These are phyloP conservation scores for Russula earlei DNA, from an alignment of 768 basidiomycete species.

Conservation along the genomic window DNA sequence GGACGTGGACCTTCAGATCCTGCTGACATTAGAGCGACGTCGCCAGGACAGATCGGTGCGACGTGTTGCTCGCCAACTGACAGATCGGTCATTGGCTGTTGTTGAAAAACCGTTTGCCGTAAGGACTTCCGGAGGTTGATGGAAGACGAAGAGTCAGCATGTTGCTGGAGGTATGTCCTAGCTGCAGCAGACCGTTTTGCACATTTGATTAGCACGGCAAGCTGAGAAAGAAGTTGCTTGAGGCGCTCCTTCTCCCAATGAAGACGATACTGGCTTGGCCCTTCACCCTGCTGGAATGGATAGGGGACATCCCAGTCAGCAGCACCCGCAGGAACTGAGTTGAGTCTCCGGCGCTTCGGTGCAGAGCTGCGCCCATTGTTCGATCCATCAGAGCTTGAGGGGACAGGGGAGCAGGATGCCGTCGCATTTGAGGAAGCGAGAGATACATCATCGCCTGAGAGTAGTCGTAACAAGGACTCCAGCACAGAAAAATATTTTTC, in stretches of 20 bases:
- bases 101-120: background rate
- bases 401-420: background rate
- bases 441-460: conserved; percentile 30
- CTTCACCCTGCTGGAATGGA: conserved; percentile 64
- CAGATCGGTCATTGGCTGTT: background rate
- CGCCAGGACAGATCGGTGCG: background rate
- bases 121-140: background rate
- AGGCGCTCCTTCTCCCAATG: conserved; percentile 60
- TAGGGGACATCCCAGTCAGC: conserved; percentile 78
- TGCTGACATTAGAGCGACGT: background rate
- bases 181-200: conserved; percentile 55
- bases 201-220: conserved; percentile 48
- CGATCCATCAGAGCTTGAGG: background rate
- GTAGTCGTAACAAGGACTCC: conserved; percentile 49
- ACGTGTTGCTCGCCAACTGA: background rate
- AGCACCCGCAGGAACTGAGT: conserved; percentile 68
- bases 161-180: conserved; percentile 35
- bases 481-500: conserved; percentile 57
- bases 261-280: conserved; percentile 51
- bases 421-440: background rate
- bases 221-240: conserved; percentile 50
- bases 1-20: background rate
- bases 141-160: conserved; percentile 15
- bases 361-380: conserved; percentile 22
- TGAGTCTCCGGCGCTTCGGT: conserved; percentile 53